Percentiles rank a stretch among this genome's conserved stretches.
These are phyloP conservation scores for Podila verticillata DNA, from an alignment of 192 early-diverging fungal genomes.

Conservation along the genomic window DNA sequence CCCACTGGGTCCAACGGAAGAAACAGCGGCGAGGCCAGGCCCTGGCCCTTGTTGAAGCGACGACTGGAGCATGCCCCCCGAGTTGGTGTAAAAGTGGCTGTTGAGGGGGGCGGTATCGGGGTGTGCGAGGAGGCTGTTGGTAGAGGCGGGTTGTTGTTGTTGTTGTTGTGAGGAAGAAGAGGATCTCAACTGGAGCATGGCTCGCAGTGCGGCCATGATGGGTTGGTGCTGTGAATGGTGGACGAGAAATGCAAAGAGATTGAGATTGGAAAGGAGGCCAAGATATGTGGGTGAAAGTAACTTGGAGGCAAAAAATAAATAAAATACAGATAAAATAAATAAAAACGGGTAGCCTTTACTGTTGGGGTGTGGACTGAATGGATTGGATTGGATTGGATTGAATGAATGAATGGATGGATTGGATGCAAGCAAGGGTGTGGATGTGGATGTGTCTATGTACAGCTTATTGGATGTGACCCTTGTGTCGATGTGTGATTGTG, in stretches of 20 bases:
- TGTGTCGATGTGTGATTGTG: too few species aligned
- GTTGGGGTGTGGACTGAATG: neutral
- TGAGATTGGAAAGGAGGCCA: neutral
- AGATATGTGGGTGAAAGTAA: neutral
- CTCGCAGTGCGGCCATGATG: constrained; percentile 6
- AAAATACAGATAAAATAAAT: neutral
- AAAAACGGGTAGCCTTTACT: neutral
- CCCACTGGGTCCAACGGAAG: too few species aligned
- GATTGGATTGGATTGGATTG: neutral
- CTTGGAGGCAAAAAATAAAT: neutral
- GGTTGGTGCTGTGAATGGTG: neutral
- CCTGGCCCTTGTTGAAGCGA: too few species aligned
- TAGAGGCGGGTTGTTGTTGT: too few species aligned
- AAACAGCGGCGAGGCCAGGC: too few species aligned
- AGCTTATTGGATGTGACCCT: too few species aligned
- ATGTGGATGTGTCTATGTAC: too few species aligned
- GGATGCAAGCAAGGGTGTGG: neutral
- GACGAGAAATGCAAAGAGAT: neutral
- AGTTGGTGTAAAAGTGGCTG: too few species aligned
- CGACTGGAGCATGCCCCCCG: too few species aligned
- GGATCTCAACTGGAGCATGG: constrained; percentile 2
- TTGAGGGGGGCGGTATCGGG: too few species aligned
- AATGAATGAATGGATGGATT: neutral
- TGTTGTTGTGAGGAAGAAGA: neutral
- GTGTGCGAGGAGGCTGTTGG: too few species aligned